Percentiles rank a stretch among this genome's conserved stretches.
phyloP scores from a whole-genome alignment of 208 protist genomes.

The Acanthamoeba sp. region DNA sequence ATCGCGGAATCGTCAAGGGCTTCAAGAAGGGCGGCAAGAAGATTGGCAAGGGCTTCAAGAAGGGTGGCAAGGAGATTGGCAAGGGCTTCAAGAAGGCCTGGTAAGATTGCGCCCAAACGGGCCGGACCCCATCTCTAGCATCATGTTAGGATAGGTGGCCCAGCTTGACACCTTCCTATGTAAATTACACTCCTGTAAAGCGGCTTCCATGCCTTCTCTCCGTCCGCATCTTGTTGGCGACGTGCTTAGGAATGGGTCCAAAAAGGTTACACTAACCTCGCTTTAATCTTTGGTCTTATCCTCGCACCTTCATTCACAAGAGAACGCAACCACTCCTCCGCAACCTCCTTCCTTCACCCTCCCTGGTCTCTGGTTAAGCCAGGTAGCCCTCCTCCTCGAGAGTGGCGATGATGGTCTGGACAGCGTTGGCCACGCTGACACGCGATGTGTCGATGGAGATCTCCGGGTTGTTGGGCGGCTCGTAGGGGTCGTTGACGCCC shows the following conservation, averaged over 20 bases:
- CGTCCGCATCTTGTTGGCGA: too few species aligned
- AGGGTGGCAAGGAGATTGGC: constrained; percentile 28
- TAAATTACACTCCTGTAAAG: too few species aligned
- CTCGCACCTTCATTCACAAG: not conserved
- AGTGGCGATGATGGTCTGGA: constrained; percentile 72
- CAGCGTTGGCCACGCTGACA: constrained; percentile 65
- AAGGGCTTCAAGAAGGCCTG: constrained; percentile 34
- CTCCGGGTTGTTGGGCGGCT: constrained; percentile 80
- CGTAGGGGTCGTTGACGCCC: constrained; percentile 85
- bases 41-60: constrained; percentile 37
- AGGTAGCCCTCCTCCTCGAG: constrained; percentile 82
- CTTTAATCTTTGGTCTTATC: not conserved
- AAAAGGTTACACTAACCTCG: too few species aligned
- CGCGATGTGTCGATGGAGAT: constrained; percentile 76
- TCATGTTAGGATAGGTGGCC: too few species aligned
- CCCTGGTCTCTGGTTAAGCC: too few species aligned
- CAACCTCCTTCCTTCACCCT: too few species aligned
- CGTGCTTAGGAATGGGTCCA: too few species aligned
- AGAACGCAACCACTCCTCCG: not conserved
- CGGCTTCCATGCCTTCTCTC: too few species aligned
- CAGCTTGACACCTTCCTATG: too few species aligned
- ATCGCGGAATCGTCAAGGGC: not conserved
- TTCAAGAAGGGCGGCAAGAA: constrained; percentile 48
- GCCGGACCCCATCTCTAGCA: too few species aligned
- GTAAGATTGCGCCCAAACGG: too few species aligned